These are phyloP conservation scores for Dioszegia hungarica DNA, from an alignment of 768 basidiomycete species.

Conservation along the genomic window DNA sequence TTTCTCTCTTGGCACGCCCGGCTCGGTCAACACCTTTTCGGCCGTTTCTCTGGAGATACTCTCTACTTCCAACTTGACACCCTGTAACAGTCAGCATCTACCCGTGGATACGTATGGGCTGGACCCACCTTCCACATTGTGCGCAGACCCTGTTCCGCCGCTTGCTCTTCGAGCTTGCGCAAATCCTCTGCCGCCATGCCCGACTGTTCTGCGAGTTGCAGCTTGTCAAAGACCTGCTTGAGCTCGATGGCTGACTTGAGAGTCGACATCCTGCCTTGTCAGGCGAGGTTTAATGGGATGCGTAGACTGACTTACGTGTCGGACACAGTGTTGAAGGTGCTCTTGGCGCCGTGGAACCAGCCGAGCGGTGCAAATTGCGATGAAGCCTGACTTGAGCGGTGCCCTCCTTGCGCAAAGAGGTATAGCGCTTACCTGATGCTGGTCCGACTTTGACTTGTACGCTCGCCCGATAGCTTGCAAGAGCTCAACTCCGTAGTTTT, in stretches of 20 bases:
- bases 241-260: constrained; percentile 48
- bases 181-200: constrained; percentile 46
- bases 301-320: constrained; percentile 38
- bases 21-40: constrained; percentile 46
- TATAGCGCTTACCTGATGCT: constrained; percentile 20
- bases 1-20: constrained; percentile 40
- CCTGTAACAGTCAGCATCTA: constrained; percentile 19
- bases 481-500: constrained; percentile 49
- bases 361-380: constrained; percentile 46
- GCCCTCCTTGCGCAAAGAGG: neutral
- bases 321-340: constrained; percentile 40
- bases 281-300: constrained; percentile 1
- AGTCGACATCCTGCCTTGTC: constrained; percentile 39
- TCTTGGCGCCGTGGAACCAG: constrained; percentile 49
- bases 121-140: constrained; percentile 48
- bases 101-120: neutral
- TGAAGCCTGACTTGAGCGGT: constrained; percentile 31
- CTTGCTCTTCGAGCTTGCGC: constrained; percentile 49
- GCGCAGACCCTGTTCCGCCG: constrained; percentile 48
- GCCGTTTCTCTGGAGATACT: constrained; percentile 46
- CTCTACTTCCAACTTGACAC: constrained; percentile 50
- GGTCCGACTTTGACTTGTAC: constrained; percentile 45
- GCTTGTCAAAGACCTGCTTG: constrained; percentile 49
- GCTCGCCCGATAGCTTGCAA: constrained; percentile 47
- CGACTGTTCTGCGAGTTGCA: constrained; percentile 47